Base-by-base conservation (phyloP, 129 eudicot genomes). In the Deinandra increscens region DNA sequence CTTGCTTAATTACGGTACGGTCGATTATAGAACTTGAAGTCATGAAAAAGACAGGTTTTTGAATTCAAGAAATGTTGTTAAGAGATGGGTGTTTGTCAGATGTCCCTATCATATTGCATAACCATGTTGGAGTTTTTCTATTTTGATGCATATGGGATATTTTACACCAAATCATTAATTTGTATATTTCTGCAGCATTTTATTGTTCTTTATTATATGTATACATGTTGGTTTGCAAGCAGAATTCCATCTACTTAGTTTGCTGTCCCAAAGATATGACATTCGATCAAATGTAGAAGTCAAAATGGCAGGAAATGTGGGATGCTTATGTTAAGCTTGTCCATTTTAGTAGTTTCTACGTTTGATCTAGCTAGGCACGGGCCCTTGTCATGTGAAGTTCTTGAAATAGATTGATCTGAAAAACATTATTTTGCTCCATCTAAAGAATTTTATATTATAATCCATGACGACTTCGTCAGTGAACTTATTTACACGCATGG, bases 141-240 rank as follows among this genome's bases (percentile, higher is more conserved):
- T 54, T 54, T 14, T 53, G 60, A 54, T 54, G 60, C 60, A 20
- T 20, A 54, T 20, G 38, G 37, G 38, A 56, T 26, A 56, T 56
- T 23, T 54, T 23, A 56, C 17, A 56, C 18, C 17, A 13, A 56
- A 56, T 12, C 3, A 56, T 23, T 37, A 11, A 10, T 20, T 53
- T 53, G 60, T 19, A 19, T 17, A 17, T 49, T 17, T 54, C 34
- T 54, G 34, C 22, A 49, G 23, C 4, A n/a, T 49, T 17, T 17
- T 6, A 3, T 20, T 19, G 0, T 42, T 2, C 0, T 9, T 20
- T 22, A 54, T 54, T 54, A 7, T 9, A 9, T 54, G n/a, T 9
- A 20, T 7, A 17, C 56, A 20, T 54, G 60, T 54, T 22, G 60
- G 34, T 54, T 54, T 54, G 60, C 34, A 53, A 5, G 2, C 19